Percentiles rank a stretch among this genome's conserved stretches.
phyloP scores from a whole-genome alignment of 345 rosid species.

The Moricandia arvensis region DNA sequence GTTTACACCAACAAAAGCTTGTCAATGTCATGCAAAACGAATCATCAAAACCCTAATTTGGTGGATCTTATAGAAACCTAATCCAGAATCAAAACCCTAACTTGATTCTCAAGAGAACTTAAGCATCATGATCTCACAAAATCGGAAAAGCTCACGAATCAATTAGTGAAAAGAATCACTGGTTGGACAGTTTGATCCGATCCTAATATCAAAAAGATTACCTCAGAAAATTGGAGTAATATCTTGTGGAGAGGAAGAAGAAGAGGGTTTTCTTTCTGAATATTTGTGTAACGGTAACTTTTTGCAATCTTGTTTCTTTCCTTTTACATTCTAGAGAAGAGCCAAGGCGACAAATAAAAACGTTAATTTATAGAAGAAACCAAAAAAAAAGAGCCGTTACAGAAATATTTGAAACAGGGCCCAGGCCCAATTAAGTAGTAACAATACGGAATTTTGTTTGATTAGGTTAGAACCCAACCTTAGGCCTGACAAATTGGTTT shows the following conservation, averaged over 20 bases:
- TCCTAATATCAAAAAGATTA: background rate
- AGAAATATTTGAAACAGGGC: background rate
- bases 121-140: background rate
- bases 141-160: background rate
- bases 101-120: background rate
- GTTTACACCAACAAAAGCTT: background rate
- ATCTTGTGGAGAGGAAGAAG: slow-evolving; percentile 1
- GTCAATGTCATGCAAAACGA: background rate
- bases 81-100: background rate
- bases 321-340: background rate
- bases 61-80: background rate
- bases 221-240: background rate
- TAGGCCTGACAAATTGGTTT: too few relatives aligned
- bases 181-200: background rate
- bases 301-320: background rate
- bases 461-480: too few relatives aligned
- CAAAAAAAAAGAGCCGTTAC: slow-evolving; percentile 10
- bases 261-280: background rate
- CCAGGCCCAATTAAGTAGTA: too few relatives aligned
- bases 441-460: too few relatives aligned
- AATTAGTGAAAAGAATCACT: background rate
- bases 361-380: background rate
- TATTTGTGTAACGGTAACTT: slow-evolving; percentile 26
- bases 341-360: too few relatives aligned
- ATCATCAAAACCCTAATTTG: too few relatives aligned